Conservation (phyloP, 2,329 filamentous ascomycete species). For the Pseudocercospora ulei region DNA sequence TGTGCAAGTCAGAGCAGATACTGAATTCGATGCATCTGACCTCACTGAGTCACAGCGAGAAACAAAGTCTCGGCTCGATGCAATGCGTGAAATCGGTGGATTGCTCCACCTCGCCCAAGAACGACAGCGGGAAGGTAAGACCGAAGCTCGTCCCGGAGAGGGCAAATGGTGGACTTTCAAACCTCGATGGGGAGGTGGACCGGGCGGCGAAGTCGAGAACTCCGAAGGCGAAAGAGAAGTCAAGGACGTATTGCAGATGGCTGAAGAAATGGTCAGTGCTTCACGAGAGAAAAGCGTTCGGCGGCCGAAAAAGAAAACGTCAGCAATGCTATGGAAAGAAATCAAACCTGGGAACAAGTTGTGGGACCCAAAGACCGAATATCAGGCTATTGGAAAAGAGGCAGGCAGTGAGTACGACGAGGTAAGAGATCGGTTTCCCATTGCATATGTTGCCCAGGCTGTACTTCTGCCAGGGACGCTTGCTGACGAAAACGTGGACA, state of each 20-base stretch:
- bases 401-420: slow-evolving; percentile 35
- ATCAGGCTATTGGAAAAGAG: slow-evolving; percentile 50
- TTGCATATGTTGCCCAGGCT: background rate
- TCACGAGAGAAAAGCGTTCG: slow-evolving; percentile 7
- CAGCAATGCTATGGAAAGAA: slow-evolving; percentile 46
- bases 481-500: slow-evolving; percentile 26
- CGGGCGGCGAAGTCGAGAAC: slow-evolving; percentile 39
- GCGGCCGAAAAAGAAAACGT: slow-evolving; percentile 35
- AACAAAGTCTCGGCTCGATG: slow-evolving; percentile 40
- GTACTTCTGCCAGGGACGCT: background rate
- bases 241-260: slow-evolving; percentile 24
- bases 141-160: slow-evolving; percentile 44
- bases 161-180: slow-evolving; percentile 53
- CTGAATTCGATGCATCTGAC: slow-evolving; percentile 37
- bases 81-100: slow-evolving; percentile 49
- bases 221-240: slow-evolving; percentile 35
- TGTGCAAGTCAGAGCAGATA: slow-evolving; percentile 48
- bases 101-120: slow-evolving; percentile 53
- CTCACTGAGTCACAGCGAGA: slow-evolving; percentile 25
- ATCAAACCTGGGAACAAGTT: slow-evolving; percentile 42
- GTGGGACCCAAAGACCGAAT: slow-evolving; percentile 50
- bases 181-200: slow-evolving; percentile 49
- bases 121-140: slow-evolving; percentile 47
- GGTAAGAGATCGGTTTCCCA: slow-evolving; percentile 36
- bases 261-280: slow-evolving; percentile 15